These are phyloP conservation scores for Penicillium digitatum DNA, from an alignment of 2,329 filamentous ascomycete species.

Conservation along the genomic window DNA sequence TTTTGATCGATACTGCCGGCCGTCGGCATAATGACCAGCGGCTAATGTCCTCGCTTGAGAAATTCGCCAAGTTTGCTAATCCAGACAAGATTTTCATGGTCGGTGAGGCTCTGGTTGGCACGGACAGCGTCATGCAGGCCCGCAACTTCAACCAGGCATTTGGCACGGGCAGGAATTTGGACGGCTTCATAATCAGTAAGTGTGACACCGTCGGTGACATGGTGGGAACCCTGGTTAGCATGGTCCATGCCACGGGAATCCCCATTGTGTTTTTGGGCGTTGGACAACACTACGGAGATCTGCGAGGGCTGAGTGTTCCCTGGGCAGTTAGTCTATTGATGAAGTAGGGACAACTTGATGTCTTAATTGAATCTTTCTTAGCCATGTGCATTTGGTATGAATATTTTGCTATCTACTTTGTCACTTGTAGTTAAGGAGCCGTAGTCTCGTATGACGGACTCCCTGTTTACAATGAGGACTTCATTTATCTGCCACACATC, in stretches of 20 bases:
- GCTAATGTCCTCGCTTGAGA: conserved; percentile 93
- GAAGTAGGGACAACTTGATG: conserved; percentile 37
- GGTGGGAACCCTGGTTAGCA: conserved; percentile 91
- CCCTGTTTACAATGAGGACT: not conserved
- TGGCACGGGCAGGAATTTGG: conserved; percentile 71
- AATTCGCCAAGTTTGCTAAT: conserved; percentile 92
- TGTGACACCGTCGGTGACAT: conserved; percentile 99
- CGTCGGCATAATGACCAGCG: conserved; percentile 92
- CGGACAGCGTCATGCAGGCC: conserved; percentile 91
- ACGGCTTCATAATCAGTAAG: conserved; percentile 98
- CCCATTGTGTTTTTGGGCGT: conserved; percentile 88
- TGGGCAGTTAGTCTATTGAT: conserved; percentile 61
- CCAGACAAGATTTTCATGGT: conserved; percentile 99
- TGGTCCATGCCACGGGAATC: conserved; percentile 95
- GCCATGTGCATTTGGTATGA: not conserved
- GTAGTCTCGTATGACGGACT: not conserved
- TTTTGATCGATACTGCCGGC: conserved; percentile 94
- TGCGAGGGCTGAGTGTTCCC: conserved; percentile 61
- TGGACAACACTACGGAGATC: conserved; percentile 64
- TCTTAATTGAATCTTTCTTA: not conserved
- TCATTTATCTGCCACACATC: not conserved
- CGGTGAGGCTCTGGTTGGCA: conserved; percentile 85
- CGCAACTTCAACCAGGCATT: conserved; percentile 95
- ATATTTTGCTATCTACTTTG: not conserved
- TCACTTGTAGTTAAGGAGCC: not conserved